phyloP scores from a whole-genome alignment of 2,329 filamentous ascomycete genomes.

The Neofusicoccum laricinum region DNA sequence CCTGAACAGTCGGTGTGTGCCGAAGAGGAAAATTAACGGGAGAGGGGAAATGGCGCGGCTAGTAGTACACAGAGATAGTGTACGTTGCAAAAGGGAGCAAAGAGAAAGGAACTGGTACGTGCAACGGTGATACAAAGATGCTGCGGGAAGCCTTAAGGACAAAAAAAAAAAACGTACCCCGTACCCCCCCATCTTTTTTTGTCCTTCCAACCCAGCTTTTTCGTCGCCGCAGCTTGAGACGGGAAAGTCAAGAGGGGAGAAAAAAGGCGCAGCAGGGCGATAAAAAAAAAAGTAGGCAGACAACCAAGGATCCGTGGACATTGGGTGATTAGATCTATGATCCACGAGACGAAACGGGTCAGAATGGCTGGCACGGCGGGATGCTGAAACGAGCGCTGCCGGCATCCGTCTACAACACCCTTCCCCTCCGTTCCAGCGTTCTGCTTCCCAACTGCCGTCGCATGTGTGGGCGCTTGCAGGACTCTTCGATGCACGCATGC shows the following conservation, averaged over 20 bases:
- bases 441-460: background rate
- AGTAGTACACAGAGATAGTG: background rate
- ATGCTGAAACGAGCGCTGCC: background rate
- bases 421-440: background rate
- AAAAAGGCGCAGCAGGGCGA: no score
- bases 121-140: conserved; percentile 5
- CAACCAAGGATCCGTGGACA: no score
- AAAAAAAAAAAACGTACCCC: background rate
- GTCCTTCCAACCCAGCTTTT: no score
- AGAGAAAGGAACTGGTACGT: conserved; percentile 2
- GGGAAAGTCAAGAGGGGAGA: no score
- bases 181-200: background rate
- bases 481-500: background rate
- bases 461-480: background rate
- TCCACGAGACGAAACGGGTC: no score
- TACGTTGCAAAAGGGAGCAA: background rate
- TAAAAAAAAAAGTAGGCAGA: no score
- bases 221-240: no score
- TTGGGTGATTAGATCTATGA: no score
- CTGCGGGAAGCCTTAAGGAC: conserved; percentile 6
- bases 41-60: background rate
- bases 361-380: background rate
- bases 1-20: background rate
- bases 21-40: background rate
- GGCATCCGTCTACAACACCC: background rate